phyloP scores from a whole-genome alignment of 306 rosid species.

The Castanea sativa region DNA sequence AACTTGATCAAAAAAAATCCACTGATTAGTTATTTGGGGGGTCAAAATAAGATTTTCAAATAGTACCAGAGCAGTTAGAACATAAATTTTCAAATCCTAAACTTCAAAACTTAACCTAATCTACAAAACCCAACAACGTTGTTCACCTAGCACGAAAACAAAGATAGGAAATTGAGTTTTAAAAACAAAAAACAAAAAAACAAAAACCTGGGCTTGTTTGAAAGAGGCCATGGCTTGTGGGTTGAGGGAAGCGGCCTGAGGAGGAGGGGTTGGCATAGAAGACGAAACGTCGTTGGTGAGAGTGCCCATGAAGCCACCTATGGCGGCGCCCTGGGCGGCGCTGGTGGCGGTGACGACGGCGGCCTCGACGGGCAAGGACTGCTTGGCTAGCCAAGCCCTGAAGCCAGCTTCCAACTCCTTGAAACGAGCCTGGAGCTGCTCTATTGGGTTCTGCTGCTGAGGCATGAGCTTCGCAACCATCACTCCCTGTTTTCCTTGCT shows the following conservation, averaged over 20 bases:
- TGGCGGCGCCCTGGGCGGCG: conserved; percentile 92
- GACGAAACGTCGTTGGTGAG: conserved; percentile 63
- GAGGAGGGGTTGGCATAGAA: conserved; percentile 60
- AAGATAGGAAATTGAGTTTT: neutral
- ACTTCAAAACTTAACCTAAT: neutral
- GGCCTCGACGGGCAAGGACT: conserved; percentile 79
- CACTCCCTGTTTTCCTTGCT: conserved; percentile 61
- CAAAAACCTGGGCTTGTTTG: conserved; percentile 83
- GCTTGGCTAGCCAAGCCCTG: conserved; percentile 71
- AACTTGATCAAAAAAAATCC: too few species aligned
- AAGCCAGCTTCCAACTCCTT: conserved; percentile 62
- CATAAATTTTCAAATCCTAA: too few species aligned
- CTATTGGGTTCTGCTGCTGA: conserved; percentile 74
- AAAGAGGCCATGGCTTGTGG: conserved; percentile 92
- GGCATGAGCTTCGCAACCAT: conserved; percentile 43
- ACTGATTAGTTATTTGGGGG: too few species aligned
- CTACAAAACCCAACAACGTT: neutral
- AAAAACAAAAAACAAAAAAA: neutral
- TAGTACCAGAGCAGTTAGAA: too few species aligned
- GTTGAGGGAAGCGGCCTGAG: conserved; percentile 53
- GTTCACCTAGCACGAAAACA: neutral
- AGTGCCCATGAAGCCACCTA: conserved; percentile 87
- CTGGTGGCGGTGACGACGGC: conserved; percentile 82
- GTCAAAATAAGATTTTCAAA: too few species aligned
- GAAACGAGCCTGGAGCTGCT: conserved; percentile 59